Evolutionary conservation across 768 basidiomycete species (phyloP), one percentile per base, ranked within the genome.

Genomic region (Coprinopsis cinerea): DNA sequence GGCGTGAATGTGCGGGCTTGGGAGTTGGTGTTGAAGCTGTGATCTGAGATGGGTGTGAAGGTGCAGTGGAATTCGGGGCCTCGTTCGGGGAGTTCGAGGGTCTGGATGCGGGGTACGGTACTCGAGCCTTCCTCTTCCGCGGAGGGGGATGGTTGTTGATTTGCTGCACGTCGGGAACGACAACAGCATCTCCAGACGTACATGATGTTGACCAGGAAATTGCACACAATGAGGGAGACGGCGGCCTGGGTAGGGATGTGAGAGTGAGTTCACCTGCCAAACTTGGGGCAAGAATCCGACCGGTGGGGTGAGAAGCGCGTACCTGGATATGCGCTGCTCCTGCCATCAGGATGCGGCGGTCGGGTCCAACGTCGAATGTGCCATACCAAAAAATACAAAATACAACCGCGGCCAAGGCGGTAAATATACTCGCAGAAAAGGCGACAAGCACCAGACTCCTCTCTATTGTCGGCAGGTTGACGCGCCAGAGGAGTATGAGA

Each of bases 401-500:
- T 18, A 58, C 42, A 24, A 64, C 46, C 15, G 56, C 52, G 13
- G 54, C 51, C 6, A 64, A 18, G 1, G 60, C 49, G 26, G 57
- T 63, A 27, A 63, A 28, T 9, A 59, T 27, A 28, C 60, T 63
- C 17, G 57, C 48, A 5, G 63, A 58, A 41, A 66, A 65, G n/a
- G 61, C 51, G 20, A 53, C 24, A 2, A 61, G 47, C 20, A 67
- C 57, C 26, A 67, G 35, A 20, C 48, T 37, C 11, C 59, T 55
- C 34, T 64, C 55, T 17, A 17, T 32, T 25, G 45, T 34, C 0
- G 62, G 59, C 2, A 65, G 47, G 17, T 48, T 58, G 43, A 63
- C 48, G 15, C 39, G 51, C 59, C 62, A 59, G 10, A 67, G 52
- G 45, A 65, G 53, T 18, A 54, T 47, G 2, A 63, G 48, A 14